These are phyloP conservation scores for Cercospora canescens DNA, from an alignment of 2,329 filamentous ascomycete genomes.

Conservation along the genomic window DNA sequence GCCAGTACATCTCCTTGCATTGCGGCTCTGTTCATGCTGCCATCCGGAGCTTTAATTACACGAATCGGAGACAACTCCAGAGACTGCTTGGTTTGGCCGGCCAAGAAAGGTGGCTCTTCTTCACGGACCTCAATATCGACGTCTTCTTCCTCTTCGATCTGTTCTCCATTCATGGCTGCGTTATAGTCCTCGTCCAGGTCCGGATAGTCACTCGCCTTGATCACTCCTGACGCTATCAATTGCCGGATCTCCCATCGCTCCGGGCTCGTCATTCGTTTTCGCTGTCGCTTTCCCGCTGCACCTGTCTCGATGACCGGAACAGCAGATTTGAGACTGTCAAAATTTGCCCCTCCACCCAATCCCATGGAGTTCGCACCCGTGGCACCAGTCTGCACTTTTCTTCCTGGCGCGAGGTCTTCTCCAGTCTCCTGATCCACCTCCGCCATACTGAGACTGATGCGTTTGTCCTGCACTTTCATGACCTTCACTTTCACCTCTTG, in stretches of 20 bases:
- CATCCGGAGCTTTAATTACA: slow-evolving; percentile 95
- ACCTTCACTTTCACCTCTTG: slow-evolving; percentile 94
- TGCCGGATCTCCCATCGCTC: slow-evolving; percentile 98
- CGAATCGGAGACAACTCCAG: slow-evolving; percentile 92
- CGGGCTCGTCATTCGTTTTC: slow-evolving; percentile 93
- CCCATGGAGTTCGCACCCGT: slow-evolving; percentile 89
- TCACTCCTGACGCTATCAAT: slow-evolving; percentile 90
- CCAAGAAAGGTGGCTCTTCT: slow-evolving; percentile 93
- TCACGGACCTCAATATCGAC: slow-evolving; percentile 96
- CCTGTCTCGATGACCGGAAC: slow-evolving; percentile 63
- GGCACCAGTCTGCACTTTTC: slow-evolving; percentile 75
- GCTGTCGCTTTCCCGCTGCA: slow-evolving; percentile 60
- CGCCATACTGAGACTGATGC: slow-evolving; percentile 93
- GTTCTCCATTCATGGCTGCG: slow-evolving; percentile 79
- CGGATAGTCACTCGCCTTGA: slow-evolving; percentile 89
- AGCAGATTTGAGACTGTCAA: slow-evolving; percentile 33
- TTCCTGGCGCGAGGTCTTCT: slow-evolving; percentile 76
- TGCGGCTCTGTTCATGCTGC: slow-evolving; percentile 94
- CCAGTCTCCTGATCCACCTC: slow-evolving; percentile 92
- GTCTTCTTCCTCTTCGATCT: slow-evolving; percentile 92
- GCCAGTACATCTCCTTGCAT: slow-evolving; percentile 89
- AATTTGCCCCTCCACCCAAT: slow-evolving; percentile 62
- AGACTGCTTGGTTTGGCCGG: slow-evolving; percentile 94
- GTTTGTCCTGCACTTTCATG: slow-evolving; percentile 75
- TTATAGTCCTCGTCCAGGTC: slow-evolving; percentile 94